Conservation (phyloP, 768 basidiomycete species). For the Podaxis mareebaensis region DNA sequence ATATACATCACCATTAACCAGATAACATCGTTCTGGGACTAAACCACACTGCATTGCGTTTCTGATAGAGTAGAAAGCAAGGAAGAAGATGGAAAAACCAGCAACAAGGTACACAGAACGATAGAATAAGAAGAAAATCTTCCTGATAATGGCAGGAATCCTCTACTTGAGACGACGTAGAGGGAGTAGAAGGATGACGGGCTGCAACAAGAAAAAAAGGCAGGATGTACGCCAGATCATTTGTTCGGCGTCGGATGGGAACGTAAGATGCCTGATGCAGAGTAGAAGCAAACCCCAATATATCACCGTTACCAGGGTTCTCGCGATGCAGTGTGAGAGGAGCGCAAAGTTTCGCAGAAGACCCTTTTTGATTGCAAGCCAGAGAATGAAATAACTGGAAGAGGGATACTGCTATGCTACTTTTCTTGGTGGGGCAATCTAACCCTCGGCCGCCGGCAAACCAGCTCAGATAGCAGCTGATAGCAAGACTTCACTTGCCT, state of each 20-base stretch:
- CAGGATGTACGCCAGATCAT: background rate
- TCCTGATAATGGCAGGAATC: background rate
- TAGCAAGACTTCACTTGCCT: too few relatives aligned
- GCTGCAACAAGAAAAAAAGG: background rate
- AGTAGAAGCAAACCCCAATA: background rate
- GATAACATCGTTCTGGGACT: too few relatives aligned
- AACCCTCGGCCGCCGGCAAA: too few relatives aligned
- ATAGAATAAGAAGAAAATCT: background rate
- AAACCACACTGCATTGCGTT: background rate
- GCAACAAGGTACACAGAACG: background rate
- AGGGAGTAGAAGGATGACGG: background rate
- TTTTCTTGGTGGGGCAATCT: too few relatives aligned
- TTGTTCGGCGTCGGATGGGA: background rate
- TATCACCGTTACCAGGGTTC: background rate
- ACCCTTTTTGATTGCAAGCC: background rate
- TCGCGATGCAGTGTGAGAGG: background rate
- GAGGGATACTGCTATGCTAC: too few relatives aligned
- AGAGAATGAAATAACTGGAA: background rate
- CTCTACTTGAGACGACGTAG: background rate
- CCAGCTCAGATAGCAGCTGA: too few relatives aligned
- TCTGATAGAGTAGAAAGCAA: background rate
- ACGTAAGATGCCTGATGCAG: background rate
- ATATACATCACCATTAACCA: too few relatives aligned
- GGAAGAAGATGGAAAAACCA: background rate
- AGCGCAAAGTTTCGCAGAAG: background rate